Evolutionary conservation across 495 filamentous ascomycete genomes (phyloP).

Genomic region (Xylaria curta): DNA sequence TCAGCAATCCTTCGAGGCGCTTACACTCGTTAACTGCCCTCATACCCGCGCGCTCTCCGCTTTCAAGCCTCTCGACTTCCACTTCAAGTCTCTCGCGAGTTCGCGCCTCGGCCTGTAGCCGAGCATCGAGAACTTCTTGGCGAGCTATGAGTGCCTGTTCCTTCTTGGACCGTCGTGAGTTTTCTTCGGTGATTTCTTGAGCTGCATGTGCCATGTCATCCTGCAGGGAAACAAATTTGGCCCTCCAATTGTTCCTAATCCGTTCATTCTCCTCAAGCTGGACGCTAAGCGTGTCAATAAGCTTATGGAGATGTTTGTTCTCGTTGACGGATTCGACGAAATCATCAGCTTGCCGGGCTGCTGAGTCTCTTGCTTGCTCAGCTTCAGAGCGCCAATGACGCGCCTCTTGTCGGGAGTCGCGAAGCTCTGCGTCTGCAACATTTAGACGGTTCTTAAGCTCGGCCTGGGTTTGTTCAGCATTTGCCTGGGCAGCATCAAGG

Average conservation of each 20-base stretch:
- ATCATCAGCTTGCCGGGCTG: conserved; percentile 50
- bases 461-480: conserved; percentile 67
- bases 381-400: conserved; percentile 58
- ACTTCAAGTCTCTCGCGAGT: conserved; percentile 79
- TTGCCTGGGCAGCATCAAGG: conserved; percentile 68
- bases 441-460: conserved; percentile 64
- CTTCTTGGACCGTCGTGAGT: conserved; percentile 72
- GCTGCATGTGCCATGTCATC: conserved; percentile 82
- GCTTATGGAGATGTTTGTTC: conserved; percentile 63
- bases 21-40: conserved; percentile 61
- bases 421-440: conserved; percentile 54
- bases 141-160: conserved; percentile 75
- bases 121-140: conserved; percentile 79
- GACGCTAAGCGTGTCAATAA: conserved; percentile 68
- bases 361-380: conserved; percentile 49
- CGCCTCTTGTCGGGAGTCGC: conserved; percentile 54
- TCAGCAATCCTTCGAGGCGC: conserved; percentile 70
- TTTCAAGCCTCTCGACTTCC: conserved; percentile 78
- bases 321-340: conserved; percentile 49
- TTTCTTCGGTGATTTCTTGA: conserved; percentile 77
- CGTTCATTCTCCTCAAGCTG: conserved; percentile 87
- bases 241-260: conserved; percentile 76
- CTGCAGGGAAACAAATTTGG: conserved; percentile 81
- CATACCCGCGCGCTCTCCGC: conserved; percentile 73
- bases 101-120: conserved; percentile 75